phyloP scores from a whole-genome alignment of 306 rosid species.

The Psophocarpus tetragonolobus region DNA sequence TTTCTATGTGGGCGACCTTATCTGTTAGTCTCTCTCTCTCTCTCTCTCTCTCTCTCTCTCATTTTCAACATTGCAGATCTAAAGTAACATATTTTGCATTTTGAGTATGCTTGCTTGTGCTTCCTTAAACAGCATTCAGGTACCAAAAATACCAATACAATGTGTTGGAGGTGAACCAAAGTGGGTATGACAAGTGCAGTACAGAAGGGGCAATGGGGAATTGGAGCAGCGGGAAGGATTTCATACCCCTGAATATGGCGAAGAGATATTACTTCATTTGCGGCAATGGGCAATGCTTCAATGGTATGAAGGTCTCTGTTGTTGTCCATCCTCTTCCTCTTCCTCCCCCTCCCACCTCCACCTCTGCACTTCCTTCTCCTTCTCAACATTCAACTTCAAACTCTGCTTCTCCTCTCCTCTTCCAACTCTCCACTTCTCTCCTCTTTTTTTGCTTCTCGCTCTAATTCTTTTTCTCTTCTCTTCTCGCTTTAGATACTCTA shows the following conservation, averaged over 20 bases:
- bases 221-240: constrained; percentile 92
- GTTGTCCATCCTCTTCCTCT: constrained; percentile 68
- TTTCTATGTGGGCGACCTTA: constrained; percentile 78
- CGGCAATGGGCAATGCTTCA: constrained; percentile 85
- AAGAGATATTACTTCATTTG: constrained; percentile 79
- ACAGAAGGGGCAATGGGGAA: constrained; percentile 80
- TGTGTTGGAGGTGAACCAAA: constrained; percentile 88
- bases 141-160: constrained; percentile 84
- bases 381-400: constrained; percentile 9
- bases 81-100: constrained; percentile 2
- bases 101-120: background rate
- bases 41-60: background rate
- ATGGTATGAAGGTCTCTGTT: constrained; percentile 82
- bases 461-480: background rate
- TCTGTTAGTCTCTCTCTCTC: constrained; percentile 50
- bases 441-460: background rate
- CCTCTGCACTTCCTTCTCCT: constrained; percentile 26
- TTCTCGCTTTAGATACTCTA: too few species aligned
- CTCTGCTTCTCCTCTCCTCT: constrained; percentile 29
- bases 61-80: constrained; percentile 5
- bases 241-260: constrained; percentile 59
- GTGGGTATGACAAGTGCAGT: constrained; percentile 91
- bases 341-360: constrained; percentile 59
- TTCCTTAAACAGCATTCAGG: constrained; percentile 71
- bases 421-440: background rate